Conservation (phyloP, 805 yeast genomes). For the Saccharomycopsis javanensis region DNA sequence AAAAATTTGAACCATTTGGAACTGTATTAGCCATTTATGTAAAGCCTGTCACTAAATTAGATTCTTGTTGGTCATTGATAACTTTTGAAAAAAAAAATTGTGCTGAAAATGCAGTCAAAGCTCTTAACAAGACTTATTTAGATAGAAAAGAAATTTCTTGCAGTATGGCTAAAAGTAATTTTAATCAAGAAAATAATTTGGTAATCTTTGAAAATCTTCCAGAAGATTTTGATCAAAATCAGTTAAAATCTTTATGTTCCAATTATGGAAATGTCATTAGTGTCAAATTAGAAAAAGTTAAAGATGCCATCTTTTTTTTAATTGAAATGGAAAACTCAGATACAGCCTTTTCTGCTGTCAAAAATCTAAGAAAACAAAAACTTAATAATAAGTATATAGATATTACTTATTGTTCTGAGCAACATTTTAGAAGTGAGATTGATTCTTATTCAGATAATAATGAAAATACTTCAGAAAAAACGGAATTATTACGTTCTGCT, state of each 20-base stretch:
- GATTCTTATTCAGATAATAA: neutral
- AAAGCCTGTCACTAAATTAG: conserved; percentile 23
- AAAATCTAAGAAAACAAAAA: neutral
- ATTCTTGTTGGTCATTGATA: conserved; percentile 32
- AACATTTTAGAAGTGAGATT: neutral
- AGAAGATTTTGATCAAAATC: conserved; percentile 1
- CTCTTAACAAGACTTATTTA: conserved; percentile 25
- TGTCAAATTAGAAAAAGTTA: conserved; percentile 4
- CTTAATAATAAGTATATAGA: neutral
- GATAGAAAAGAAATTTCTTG: conserved; percentile 25
- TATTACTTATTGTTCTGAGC: neutral
- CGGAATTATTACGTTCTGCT: neutral
- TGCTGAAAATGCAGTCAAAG: conserved; percentile 29
- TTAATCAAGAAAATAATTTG: neutral
- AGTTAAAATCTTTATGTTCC: conserved; percentile 7
- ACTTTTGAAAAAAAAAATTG: conserved; percentile 31
- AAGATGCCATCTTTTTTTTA: conserved; percentile 1
- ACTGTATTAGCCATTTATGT: conserved; percentile 29
- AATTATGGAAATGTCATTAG: conserved; percentile 11
- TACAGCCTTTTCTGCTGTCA: conserved; percentile 1
- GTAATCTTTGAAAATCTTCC: conserved; percentile 11
- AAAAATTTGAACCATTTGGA: conserved; percentile 26
- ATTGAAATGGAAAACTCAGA: conserved; percentile 8
- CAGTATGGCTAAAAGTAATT: conserved; percentile 23
- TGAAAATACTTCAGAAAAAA: neutral